phyloP scores from a whole-genome alignment of 2,329 filamentous ascomycete species.

The Hymenoscyphus fructigenus region DNA sequence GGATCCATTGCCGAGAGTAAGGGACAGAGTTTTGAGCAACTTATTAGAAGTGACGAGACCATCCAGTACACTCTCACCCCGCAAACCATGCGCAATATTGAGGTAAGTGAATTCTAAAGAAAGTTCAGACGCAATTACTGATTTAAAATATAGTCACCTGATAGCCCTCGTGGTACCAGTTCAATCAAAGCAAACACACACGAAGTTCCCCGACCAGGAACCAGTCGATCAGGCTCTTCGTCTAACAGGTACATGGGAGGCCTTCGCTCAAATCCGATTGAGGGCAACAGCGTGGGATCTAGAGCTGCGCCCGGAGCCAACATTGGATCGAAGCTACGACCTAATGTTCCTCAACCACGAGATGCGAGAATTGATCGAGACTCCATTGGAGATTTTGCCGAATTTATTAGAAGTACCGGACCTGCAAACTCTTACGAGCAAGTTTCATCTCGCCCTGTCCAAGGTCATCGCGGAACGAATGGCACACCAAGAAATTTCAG shows the following conservation, averaged over 20 bases:
- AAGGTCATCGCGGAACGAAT: constrained; percentile 36
- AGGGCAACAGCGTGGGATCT: constrained; percentile 15
- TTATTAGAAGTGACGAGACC: constrained; percentile 80
- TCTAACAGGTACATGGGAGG: constrained; percentile 28
- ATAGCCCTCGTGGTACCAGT: constrained; percentile 22
- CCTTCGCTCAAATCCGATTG: constrained; percentile 24
- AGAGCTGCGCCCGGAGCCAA: constrained; percentile 17
- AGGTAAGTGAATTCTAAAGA: constrained; percentile 47
- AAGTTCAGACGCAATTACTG: constrained; percentile 9
- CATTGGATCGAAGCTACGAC: constrained; percentile 25
- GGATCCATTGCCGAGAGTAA: constrained; percentile 55
- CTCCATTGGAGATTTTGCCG: constrained; percentile 78
- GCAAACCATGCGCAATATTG: constrained; percentile 73
- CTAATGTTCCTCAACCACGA: constrained; percentile 49
- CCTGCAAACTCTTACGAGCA: constrained; percentile 49
- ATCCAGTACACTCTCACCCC: constrained; percentile 82
- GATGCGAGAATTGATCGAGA: constrained; percentile 72
- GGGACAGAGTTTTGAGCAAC: constrained; percentile 70
- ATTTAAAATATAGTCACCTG: constrained; percentile 18
- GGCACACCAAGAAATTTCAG: constrained; percentile 32
- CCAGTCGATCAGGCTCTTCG: constrained; percentile 31
- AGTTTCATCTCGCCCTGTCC: constrained; percentile 31
- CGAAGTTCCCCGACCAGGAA: constrained; percentile 24
- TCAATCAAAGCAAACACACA: constrained; percentile 14
- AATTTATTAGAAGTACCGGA: constrained; percentile 79